These are phyloP conservation scores for Aspergillus melleus DNA, from an alignment of 2,329 filamentous ascomycete genomes.

Conservation along the genomic window DNA sequence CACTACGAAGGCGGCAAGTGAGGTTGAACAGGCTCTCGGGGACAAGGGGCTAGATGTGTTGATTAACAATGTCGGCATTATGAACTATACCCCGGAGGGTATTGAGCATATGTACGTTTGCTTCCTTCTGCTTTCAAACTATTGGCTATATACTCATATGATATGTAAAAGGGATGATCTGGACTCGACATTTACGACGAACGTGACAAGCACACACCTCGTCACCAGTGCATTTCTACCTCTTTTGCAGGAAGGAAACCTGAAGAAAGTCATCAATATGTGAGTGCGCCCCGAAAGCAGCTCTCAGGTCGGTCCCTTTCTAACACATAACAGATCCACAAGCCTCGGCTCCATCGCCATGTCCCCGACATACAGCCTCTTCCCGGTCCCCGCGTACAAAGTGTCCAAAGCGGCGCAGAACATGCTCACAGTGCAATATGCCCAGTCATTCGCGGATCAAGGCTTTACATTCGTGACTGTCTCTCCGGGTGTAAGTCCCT, in stretches of 20 bases:
- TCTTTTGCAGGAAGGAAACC: slow-evolving; percentile 37
- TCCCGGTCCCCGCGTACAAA: slow-evolving; percentile 41
- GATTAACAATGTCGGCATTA: slow-evolving; percentile 47
- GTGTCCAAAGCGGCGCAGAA: slow-evolving; percentile 52
- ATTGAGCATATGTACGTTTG: slow-evolving; percentile 25
- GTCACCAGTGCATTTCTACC: slow-evolving; percentile 44
- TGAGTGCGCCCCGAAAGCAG: slow-evolving; percentile 21
- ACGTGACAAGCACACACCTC: slow-evolving; percentile 43
- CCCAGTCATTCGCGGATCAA: slow-evolving; percentile 30
- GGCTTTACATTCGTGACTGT: slow-evolving; percentile 46
- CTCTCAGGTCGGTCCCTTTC: not conserved
- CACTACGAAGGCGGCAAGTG: slow-evolving; percentile 34
- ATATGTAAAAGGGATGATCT: slow-evolving; percentile 34
- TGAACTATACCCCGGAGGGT: slow-evolving; percentile 15
- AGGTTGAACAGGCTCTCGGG: slow-evolving; percentile 34
- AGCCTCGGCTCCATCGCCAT: slow-evolving; percentile 45
- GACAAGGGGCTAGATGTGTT: slow-evolving; percentile 49
- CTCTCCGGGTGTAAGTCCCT: slow-evolving; percentile 45
- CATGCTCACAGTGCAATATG: slow-evolving; percentile 43
- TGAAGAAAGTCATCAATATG: slow-evolving; percentile 50
- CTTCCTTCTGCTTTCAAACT: not conserved
- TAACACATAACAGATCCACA: slow-evolving; percentile 32
- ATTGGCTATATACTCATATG: not conserved
- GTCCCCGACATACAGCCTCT: slow-evolving; percentile 19
- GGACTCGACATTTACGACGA: slow-evolving; percentile 40